Evolutionary conservation across 2,329 filamentous ascomycete genomes (phyloP), one percentile per base, ranked within the genome.

Genomic region (Fusarium domesticum): DNA sequence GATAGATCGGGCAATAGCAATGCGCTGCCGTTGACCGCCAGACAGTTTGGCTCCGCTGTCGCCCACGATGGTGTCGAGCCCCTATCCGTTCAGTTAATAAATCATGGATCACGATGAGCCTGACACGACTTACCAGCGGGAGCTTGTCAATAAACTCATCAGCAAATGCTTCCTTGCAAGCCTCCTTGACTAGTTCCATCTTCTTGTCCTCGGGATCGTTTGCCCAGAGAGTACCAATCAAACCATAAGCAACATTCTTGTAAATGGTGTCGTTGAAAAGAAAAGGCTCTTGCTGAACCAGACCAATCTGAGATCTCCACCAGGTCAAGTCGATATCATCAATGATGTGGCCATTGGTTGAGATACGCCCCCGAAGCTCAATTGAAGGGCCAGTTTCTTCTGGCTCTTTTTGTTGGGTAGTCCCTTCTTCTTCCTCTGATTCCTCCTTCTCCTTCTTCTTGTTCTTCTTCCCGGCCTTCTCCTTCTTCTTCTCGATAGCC

Each of bases 1-100:
- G 48, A 92, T 88, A 31, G 82, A 84, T 20, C 87, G 75, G 1
- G 87, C 86, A 49, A 90, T 90, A 2, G 87, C 85, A 18, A 95
- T 76, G 5, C 89, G 80, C 63, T 95, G 89, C n/a, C 87, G 80
- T 63, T 95, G 89, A 1, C 89, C 89, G n/a, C 88, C 86, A 10
- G 85, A 89, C 1, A 95, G 70, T 61, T 87, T 89, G 37, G 85
- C 84, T 5, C 89, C 89, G 19, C 78, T 78, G 59, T 92, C 87
- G 1, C 89, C 89, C 1, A 93, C 87, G 7, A 78, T 67, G 0
- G 88, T 89, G 5, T 85, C 76, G 59, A 91, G 91, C 2, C 81
- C 80, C 70, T 87, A 36, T 11, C 14, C 31, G 11, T 14, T 61
- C 11, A 58, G 53, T 35, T 37, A 11, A n/a, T 7, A 10, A 6